Conservation (phyloP, 768 basidiomycete species). For the Lentinus tigrinus region DNA sequence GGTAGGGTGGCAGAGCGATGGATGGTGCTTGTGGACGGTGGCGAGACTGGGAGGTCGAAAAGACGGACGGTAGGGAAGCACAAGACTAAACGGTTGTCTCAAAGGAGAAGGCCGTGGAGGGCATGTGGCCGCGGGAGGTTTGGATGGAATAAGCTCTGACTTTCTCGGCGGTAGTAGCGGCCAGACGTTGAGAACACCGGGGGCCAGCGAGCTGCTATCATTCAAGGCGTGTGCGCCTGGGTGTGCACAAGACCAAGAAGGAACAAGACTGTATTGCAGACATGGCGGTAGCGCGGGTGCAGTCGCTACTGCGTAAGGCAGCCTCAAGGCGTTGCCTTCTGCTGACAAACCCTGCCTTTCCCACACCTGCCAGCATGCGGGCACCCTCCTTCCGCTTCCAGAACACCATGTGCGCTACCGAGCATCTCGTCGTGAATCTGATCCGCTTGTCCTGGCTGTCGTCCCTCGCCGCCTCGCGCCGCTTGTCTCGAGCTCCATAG, state of each 20-base stretch:
- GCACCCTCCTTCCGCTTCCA: neutral
- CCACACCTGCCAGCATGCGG: slow-evolving; percentile 1
- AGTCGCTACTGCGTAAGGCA: slow-evolving; percentile 4
- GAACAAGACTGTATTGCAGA: too few relatives aligned
- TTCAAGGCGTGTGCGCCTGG: neutral
- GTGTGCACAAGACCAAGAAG: neutral
- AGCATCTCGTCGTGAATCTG: too few relatives aligned
- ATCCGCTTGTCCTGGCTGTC: too few relatives aligned
- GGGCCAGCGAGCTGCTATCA: neutral
- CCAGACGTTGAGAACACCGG: neutral
- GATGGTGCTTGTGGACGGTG: neutral
- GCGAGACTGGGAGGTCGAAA: neutral
- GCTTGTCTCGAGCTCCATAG: neutral
- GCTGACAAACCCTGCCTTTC: slow-evolving; percentile 16
- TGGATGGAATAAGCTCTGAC: slow-evolving; percentile 8
- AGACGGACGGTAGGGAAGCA: neutral
- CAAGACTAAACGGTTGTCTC: slow-evolving; percentile 9
- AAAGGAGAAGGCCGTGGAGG: neutral
- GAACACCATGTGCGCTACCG: neutral
- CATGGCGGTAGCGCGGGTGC: slow-evolving; percentile 4
- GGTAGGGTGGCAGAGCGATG: neutral
- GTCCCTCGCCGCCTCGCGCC: too few relatives aligned
- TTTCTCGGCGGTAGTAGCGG: slow-evolving; percentile 7
- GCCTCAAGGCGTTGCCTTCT: slow-evolving; percentile 1
- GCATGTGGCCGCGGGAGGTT: slow-evolving; percentile 6